A percentile compares a stretch with the other conserved stretches of the same genome.
These are phyloP conservation scores for Arachis monticola DNA, from an alignment of 331 rosid species.

Conservation along the genomic window DNA sequence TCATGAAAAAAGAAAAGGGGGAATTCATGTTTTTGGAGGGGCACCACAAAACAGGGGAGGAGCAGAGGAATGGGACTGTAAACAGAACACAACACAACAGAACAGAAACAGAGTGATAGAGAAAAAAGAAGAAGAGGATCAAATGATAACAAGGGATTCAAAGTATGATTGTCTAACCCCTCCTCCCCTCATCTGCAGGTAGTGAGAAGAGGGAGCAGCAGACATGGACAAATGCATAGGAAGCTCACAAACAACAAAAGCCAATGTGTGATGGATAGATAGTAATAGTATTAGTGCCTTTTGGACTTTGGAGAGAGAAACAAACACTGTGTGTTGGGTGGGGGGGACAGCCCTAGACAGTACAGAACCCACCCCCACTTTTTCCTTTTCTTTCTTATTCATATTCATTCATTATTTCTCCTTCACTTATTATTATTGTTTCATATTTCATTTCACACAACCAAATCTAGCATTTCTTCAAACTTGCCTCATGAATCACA, in stretches of 20 bases:
- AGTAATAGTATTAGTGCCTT: constrained; percentile 50
- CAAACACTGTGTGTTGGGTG: constrained; percentile 64
- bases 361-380: constrained; percentile 71
- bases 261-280: constrained; percentile 44
- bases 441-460: constrained; percentile 47
- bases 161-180: constrained; percentile 79
- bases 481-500: background rate
- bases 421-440: constrained; percentile 41
- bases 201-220: constrained; percentile 71
- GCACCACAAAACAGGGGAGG: constrained; percentile 52
- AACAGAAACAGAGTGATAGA: constrained; percentile 32
- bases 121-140: constrained; percentile 35
- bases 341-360: constrained; percentile 84
- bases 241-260: constrained; percentile 59
- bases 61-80: constrained; percentile 47
- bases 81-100: constrained; percentile 41
- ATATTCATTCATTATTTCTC: constrained; percentile 12
- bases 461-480: constrained; percentile 14
- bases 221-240: constrained; percentile 81
- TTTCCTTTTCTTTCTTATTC: constrained; percentile 45
- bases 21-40: constrained; percentile 60
- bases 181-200: constrained; percentile 80
- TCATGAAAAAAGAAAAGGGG: constrained; percentile 48
- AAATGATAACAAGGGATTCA: constrained; percentile 84
- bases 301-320: constrained; percentile 40